Percentiles rank a stretch among this genome's conserved stretches.
phyloP scores from a whole-genome alignment of 2,329 filamentous ascomycete genomes.

The Hortaea sp. region DNA sequence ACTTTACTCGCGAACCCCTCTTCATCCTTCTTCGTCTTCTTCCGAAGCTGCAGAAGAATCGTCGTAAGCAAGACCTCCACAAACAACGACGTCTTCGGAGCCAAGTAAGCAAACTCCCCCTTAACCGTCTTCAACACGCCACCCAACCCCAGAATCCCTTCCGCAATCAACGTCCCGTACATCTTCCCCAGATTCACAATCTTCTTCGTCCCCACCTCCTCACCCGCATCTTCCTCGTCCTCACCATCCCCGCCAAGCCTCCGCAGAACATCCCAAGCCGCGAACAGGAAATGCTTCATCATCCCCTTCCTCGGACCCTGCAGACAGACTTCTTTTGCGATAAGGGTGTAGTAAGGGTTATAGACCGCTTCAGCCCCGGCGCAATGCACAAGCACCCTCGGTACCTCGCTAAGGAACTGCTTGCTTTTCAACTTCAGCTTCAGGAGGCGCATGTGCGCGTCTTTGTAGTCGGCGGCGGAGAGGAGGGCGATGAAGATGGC shows the following conservation, averaged over 20 bases:
- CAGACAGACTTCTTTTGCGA: constrained; percentile 67
- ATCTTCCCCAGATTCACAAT: constrained; percentile 60
- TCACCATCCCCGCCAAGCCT: constrained; percentile 66
- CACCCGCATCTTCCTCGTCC: constrained; percentile 46
- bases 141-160: constrained; percentile 46
- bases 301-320: constrained; percentile 51
- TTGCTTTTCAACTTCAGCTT: constrained; percentile 79
- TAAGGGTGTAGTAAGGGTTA: constrained; percentile 86
- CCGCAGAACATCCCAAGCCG: constrained; percentile 77
- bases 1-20: constrained; percentile 46
- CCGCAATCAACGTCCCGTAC: constrained; percentile 52
- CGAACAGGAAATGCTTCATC: constrained; percentile 76
- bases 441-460: constrained; percentile 67
- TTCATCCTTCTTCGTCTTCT: constrained; percentile 30
- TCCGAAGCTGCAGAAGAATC: constrained; percentile 49
- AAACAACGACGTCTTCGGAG: constrained; percentile 59
- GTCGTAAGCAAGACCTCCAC: constrained; percentile 72
- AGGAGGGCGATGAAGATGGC: constrained; percentile 92
- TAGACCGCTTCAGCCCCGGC: constrained; percentile 72
- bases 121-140: constrained; percentile 51
- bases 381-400: constrained; percentile 79
- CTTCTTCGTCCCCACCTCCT: constrained; percentile 44
- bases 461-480: constrained; percentile 71
- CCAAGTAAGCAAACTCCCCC: constrained; percentile 62
- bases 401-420: constrained; percentile 69